Base-by-base conservation (phyloP, 164 flowering plant species). In the Magnolia officinalis region DNA sequence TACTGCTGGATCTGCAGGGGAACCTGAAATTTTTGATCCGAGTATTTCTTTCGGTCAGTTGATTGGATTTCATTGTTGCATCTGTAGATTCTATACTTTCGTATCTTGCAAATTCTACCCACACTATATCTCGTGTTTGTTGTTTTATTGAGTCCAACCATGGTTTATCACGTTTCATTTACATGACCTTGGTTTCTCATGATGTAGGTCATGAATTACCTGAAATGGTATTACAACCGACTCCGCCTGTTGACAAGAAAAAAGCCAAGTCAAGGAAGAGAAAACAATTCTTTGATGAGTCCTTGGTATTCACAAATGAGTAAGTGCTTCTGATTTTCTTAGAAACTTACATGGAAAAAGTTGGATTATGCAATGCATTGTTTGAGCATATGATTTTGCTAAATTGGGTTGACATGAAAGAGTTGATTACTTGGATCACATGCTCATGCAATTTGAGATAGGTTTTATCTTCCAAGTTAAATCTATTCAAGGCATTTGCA, bases 241-340 rank as follows among this genome's bases (percentile, higher is more conserved):
- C 90, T 49, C 97, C 98, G 72, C 84, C 85, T 18, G 77, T 74
- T 74, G 88, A 80, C 80, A 77, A 80, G 76, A 86, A 81, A 50
- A 78, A 75, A 68, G 72, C 77, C 2, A 26, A 86, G 73, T 23
- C n/a, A 74, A 83, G 89, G 80, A 92, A 83, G 82, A 88, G 94
- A 78, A 92, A 86, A 69, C 83, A 69, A 31, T 72, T 65, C 14
- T 88, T 78, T 81, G 97, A 94, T 81, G 77, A 79, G 52, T 0
- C 78, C 14, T 75, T 85, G 2, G 98, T 91, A 66, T 80, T 96
- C 74, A 70, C 82, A 1, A 96, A 94, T 77, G 72, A 74, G 99
- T 92, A 89, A 76, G 90, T 55, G 1, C 79, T 50, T 51, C 29
- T 69, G 45, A 3, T 68, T 68, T 24, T 8, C 14, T 13, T 70